Evolutionary conservation across 1,284 basidiomycete species (phyloP), one percentile per base, ranked within the genome.

Genomic region (Marasmius sp.): DNA sequence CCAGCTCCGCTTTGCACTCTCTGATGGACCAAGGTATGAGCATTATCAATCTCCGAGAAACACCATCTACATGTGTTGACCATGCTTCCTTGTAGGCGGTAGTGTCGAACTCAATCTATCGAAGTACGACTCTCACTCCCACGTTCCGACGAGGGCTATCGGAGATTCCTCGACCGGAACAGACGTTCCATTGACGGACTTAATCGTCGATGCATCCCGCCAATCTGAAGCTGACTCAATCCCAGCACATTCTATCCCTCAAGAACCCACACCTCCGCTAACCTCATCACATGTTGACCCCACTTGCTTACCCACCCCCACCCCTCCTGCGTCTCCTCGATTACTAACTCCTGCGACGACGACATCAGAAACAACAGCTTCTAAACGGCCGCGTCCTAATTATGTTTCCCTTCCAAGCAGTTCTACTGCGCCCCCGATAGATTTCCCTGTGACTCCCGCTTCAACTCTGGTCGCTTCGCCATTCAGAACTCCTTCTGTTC

Each of bases 21-120:
- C 79, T 89, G 8, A 88, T 89, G 88, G 86, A 91, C 59, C 87
- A 90, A 76, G 87, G 87, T 84, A 64, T 53, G 73, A 67, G 14
- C 0, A 36, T 50, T 63, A 48, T 36, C 53, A 37, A 61, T 41
- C 38, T 47, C 39, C 49, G 59, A 37, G 38, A 34, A 38, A 36
- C 36, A 55, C 3, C 59, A 20, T 38, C 16, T 56, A 41, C 53
- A 18, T 33, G 52, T 27, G 27, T 27, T 47, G 8, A 47, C 45
- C 16, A 47, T 47, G n/a, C 16, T 47, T 47, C 34, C 47, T 38
- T 47, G 48, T 59, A 89, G 87, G 84, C 33, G 87, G 87, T 3
- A 75, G 81, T 45, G 85, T 89, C 12, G 87, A 89, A 71, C 72
- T 88, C 55, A 76, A 76, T 52, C 75, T 86, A 48, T 75, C 80